A percentile compares a stretch with the other conserved stretches of the same genome.
These are phyloP conservation scores for Jatropha podagrica DNA, from an alignment of 441 rosid species.

Conservation along the genomic window DNA sequence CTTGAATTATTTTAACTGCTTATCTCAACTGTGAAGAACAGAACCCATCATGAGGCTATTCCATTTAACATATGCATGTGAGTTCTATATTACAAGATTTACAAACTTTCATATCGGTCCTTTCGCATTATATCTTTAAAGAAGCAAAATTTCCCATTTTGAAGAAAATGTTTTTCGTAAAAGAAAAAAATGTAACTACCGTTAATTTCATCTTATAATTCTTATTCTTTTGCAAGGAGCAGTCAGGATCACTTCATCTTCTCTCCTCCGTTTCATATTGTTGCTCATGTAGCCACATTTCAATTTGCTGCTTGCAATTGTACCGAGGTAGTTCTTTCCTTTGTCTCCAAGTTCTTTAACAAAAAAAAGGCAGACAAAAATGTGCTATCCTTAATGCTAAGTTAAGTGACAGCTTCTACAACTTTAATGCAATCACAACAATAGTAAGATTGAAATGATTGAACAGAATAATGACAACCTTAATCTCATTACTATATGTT, in stretches of 20 bases:
- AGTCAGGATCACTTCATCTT: conserved; percentile 32
- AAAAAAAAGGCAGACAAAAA: neutral
- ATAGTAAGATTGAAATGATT: too few species aligned
- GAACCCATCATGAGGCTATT: neutral
- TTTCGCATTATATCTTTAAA: neutral
- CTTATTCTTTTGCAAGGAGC: conserved; percentile 39
- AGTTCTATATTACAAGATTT: neutral
- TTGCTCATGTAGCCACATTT: conserved; percentile 27
- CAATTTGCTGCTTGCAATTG: conserved; percentile 12
- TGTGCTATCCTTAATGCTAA: neutral
- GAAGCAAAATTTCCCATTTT: neutral
- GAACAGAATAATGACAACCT: too few species aligned
- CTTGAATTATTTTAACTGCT: neutral
- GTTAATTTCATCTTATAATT: conserved; percentile 15
- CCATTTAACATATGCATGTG: neutral
- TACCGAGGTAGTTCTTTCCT: neutral
- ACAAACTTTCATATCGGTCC: neutral
- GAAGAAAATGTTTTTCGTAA: too few species aligned
- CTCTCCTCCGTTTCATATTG: conserved; percentile 37
- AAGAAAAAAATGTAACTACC: neutral
- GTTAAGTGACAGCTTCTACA: neutral
- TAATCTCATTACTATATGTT: neutral
- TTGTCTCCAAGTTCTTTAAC: conserved; percentile 24
- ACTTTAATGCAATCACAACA: too few species aligned
- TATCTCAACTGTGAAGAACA: too few species aligned